phyloP scores from a whole-genome alignment of 306 rosid species.

The Quercus parvula region DNA sequence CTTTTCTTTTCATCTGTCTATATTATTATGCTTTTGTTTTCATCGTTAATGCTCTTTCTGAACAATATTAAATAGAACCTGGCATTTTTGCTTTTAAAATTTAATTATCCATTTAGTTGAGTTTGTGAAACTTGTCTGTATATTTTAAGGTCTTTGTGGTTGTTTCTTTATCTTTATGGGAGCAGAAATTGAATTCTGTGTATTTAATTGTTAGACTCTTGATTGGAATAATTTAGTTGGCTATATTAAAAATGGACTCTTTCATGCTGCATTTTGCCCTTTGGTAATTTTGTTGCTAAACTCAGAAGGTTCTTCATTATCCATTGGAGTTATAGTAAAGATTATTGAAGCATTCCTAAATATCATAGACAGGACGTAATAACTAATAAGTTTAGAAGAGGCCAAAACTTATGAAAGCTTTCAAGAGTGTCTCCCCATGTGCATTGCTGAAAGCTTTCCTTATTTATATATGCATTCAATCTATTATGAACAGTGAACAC shows the following conservation, averaged over 20 bases:
- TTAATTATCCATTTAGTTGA: not conserved
- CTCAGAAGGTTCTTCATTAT: too few relatives aligned
- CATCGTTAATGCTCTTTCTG: constrained; percentile 22
- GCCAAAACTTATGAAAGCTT: not conserved
- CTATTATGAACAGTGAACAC: not conserved
- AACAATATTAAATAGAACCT: constrained; percentile 32
- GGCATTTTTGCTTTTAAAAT: not conserved
- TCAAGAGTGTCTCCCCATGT: not conserved
- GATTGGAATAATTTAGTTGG: too few relatives aligned
- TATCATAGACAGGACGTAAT: not conserved
- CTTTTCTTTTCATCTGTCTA: not conserved
- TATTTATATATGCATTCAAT: not conserved
- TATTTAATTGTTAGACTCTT: too few relatives aligned
- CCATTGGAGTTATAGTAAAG: too few relatives aligned
- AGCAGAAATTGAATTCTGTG: too few relatives aligned
- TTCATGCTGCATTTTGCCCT: too few relatives aligned
- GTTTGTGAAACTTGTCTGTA: not conserved
- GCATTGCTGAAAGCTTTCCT: not conserved
- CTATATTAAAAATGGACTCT: too few relatives aligned
- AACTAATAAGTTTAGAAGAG: not conserved
- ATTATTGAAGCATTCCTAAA: not conserved
- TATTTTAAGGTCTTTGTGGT: too few relatives aligned
- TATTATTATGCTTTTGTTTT: not conserved
- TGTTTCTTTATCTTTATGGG: too few relatives aligned
- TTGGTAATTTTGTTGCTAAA: too few relatives aligned